Percentiles rank a stretch among this genome's conserved stretches.
Evolutionary conservation across 1,139 yeast species (phyloP).

Genomic region (Saccharomyces hybrid): DNA sequence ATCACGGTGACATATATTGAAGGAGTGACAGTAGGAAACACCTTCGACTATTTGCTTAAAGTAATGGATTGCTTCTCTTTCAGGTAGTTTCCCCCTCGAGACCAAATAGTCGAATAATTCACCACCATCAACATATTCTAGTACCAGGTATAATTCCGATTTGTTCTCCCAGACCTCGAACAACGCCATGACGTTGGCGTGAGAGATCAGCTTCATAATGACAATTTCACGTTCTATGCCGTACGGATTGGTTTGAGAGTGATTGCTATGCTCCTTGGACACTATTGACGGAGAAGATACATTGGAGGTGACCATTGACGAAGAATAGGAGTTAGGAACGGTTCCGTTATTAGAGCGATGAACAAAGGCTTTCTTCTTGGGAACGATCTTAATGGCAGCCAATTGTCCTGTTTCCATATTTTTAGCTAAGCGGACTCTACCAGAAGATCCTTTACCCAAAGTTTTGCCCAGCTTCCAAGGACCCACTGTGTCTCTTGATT

Average conservation of each 20-base stretch:
- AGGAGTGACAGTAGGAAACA: slow-evolving; percentile 72
- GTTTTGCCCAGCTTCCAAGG: slow-evolving; percentile 80
- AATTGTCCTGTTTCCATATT: slow-evolving; percentile 61
- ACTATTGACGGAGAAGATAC: slow-evolving; percentile 13
- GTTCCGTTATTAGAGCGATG: slow-evolving; percentile 5
- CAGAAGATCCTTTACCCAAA: slow-evolving; percentile 75
- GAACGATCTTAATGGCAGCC: slow-evolving; percentile 77
- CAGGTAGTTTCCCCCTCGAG: slow-evolving; percentile 75
- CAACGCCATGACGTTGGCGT: slow-evolving; percentile 65
- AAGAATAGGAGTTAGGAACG: slow-evolving; percentile 6
- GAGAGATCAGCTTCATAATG: slow-evolving; percentile 71
- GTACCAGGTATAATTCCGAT: slow-evolving; percentile 61
- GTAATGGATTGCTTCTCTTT: slow-evolving; percentile 63
- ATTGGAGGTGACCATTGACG: slow-evolving; percentile 10
- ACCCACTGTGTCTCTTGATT: slow-evolving; percentile 42
- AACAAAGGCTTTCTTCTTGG: slow-evolving; percentile 35
- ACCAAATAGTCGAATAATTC: slow-evolving; percentile 55
- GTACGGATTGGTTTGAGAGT: slow-evolving; percentile 39
- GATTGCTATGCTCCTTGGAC: slow-evolving; percentile 2
- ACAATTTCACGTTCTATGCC: slow-evolving; percentile 80
- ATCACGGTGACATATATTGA: slow-evolving; percentile 77
- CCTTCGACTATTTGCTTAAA: slow-evolving; percentile 71
- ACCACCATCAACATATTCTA: slow-evolving; percentile 46
- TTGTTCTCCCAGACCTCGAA: slow-evolving; percentile 84
- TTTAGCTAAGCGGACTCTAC: slow-evolving; percentile 67